Evolutionary conservation across 2,329 filamentous ascomycete genomes (phyloP).

Genomic region (Akanthomyces dipterigenus): DNA sequence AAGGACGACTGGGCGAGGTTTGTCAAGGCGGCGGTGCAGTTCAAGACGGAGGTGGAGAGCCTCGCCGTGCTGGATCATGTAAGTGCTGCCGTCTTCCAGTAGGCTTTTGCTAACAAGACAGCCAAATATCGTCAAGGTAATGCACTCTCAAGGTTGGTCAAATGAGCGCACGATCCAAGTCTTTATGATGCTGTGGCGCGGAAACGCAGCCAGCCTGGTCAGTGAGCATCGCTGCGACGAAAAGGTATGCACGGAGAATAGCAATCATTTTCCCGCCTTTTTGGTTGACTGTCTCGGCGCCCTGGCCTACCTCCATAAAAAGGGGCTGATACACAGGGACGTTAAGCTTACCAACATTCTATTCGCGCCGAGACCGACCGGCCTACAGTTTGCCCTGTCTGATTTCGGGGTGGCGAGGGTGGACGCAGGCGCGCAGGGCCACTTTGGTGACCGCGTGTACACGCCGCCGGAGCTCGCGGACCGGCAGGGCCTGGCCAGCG

Average conservation of each 20-base stretch:
- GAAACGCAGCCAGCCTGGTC: background rate
- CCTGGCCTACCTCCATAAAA: background rate
- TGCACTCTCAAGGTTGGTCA: background rate
- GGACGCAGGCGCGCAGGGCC: background rate
- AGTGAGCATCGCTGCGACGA: background rate
- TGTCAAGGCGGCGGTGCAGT: no score
- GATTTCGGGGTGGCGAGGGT: background rate
- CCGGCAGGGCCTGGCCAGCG: background rate
- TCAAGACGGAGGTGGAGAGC: background rate
- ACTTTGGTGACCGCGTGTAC: background rate
- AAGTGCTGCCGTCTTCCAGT: background rate
- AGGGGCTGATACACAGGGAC: background rate
- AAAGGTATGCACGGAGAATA: background rate
- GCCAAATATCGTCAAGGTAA: background rate
- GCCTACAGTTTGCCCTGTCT: background rate
- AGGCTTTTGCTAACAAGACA: background rate
- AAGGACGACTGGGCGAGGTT: background rate
- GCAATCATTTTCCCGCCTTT: background rate
- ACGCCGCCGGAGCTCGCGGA: background rate
- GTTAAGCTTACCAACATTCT: background rate
- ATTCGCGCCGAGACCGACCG: no score
- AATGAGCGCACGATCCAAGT: rapidly evolving
- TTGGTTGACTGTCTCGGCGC: background rate
- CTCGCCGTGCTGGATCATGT: background rate
- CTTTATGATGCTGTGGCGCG: background rate